Evolutionary conservation across 2,329 filamentous ascomycete species (phyloP).

Genomic region (Colletotrichum euphorbiae): DNA sequence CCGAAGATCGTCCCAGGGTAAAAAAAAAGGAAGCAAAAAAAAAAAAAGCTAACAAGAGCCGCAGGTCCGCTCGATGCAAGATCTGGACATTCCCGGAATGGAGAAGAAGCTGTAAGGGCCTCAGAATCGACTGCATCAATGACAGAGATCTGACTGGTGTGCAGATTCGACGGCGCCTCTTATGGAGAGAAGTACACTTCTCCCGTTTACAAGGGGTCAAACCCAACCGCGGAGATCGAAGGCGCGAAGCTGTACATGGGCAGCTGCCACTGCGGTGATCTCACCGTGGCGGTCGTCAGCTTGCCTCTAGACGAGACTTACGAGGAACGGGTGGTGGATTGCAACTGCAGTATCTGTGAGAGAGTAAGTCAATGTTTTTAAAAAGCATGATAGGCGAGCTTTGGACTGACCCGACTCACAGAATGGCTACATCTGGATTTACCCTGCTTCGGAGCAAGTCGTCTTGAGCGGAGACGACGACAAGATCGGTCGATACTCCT

Average conservation of each 20-base stretch:
- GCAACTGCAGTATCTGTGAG: conserved; percentile 64
- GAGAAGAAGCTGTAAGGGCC: conserved; percentile 49
- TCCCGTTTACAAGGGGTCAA: conserved; percentile 53
- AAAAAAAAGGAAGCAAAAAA: too few species aligned
- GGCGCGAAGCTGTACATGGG: conserved; percentile 58
- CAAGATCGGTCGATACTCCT: conserved; percentile 54
- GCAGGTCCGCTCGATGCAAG: conserved; percentile 58
- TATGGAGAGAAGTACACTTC: conserved; percentile 49
- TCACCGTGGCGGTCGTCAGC: conserved; percentile 56
- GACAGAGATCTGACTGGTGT: background rate
- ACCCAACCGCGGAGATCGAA: conserved; percentile 53
- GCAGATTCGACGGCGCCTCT: conserved; percentile 54
- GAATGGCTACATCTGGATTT: conserved; percentile 59
- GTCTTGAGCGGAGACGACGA: conserved; percentile 53
- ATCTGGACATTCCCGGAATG: conserved; percentile 55
- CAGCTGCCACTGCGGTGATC: conserved; percentile 65
- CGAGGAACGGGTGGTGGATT: conserved; percentile 51
- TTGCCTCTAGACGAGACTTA: conserved; percentile 56
- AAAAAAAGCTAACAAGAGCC: background rate
- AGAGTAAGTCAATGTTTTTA: conserved; percentile 47
- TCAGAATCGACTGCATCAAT: conserved; percentile 33
- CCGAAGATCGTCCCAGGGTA: background rate
- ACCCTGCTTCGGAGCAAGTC: conserved; percentile 54
- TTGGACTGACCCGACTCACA: conserved; percentile 40
- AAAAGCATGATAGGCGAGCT: background rate